Evolutionary conservation across 805 yeast genomes (phyloP).

Genomic region (Aciculoconidium aculeatum): DNA sequence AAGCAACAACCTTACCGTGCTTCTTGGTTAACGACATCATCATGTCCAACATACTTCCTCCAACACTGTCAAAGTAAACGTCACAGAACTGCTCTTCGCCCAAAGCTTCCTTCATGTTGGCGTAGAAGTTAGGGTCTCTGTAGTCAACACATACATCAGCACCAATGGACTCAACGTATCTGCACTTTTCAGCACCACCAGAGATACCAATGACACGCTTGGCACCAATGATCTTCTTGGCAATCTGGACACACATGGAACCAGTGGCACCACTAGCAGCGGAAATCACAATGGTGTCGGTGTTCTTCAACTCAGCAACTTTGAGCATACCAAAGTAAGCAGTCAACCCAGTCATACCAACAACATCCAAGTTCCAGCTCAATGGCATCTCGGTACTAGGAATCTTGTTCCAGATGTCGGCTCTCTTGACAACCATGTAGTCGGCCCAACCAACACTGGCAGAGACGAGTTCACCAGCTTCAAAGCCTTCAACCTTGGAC

Average conservation of each 20-base stretch:
- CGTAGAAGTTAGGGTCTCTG: conserved; percentile 29
- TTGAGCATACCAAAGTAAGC: conserved; percentile 52
- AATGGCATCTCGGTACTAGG: conserved; percentile 16
- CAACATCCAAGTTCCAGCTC: conserved; percentile 8
- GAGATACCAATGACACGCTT: conserved; percentile 56
- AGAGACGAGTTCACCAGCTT: conserved; percentile 39
- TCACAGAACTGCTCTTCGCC: conserved; percentile 44
- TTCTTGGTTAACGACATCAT: conserved; percentile 34
- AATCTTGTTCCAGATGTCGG: conserved; percentile 22
- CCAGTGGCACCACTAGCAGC: conserved; percentile 82
- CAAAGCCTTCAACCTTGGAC: conserved; percentile 36
- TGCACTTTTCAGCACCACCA: conserved; percentile 51
- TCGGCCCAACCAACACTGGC: conserved; percentile 44
- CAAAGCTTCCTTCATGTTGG: conserved; percentile 23
- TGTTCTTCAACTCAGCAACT: conserved; percentile 40
- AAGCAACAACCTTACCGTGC: conserved; percentile 46
- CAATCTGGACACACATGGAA: conserved; percentile 50
- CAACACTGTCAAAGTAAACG: conserved; percentile 57
- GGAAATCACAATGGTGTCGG: conserved; percentile 47
- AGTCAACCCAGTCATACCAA: conserved; percentile 57
- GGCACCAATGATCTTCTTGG: conserved; percentile 47
- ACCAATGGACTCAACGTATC: conserved; percentile 49
- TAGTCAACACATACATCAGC: conserved; percentile 52
- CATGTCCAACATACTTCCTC: conserved; percentile 50
- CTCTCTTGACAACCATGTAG: conserved; percentile 30